phyloP scores from a whole-genome alignment of 495 filamentous ascomycete species.

The Aspergillus egyptiacus region DNA sequence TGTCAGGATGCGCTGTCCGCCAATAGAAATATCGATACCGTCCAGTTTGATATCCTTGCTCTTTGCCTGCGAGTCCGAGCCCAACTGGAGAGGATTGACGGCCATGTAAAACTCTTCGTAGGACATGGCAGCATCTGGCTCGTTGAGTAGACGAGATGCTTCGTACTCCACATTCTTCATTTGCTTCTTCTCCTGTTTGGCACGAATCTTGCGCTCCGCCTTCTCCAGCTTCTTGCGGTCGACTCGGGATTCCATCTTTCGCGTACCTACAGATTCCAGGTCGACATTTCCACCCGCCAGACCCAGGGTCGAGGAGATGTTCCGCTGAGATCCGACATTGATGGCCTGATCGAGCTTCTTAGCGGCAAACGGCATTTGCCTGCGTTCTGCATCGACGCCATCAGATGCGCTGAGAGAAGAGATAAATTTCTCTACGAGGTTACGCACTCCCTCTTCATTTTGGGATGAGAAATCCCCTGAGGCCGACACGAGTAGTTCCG shows the following conservation, averaged over 20 bases:
- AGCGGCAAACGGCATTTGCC: conserved; percentile 65
- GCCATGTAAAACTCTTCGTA: conserved; percentile 99
- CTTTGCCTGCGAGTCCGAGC: conserved; percentile 66
- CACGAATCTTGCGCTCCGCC: conserved; percentile 93
- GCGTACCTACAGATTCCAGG: conserved; percentile 81
- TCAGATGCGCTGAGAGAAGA: conserved; percentile 67
- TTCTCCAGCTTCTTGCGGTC: conserved; percentile 99
- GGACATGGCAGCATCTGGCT: conserved; percentile 76
- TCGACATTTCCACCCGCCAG: conserved; percentile 81
- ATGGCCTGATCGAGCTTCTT: conserved; percentile 90
- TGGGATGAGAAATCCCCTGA: conserved; percentile 68
- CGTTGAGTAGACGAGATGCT: conserved; percentile 81
- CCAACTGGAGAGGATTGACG: conserved; percentile 92
- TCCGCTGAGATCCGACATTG: conserved; percentile 87
- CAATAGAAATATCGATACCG: conserved; percentile 87
- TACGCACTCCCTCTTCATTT: conserved; percentile 70
- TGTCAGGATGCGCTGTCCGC: conserved; percentile 78
- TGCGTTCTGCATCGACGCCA: conserved; percentile 62
- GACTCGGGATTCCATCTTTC: conserved; percentile 95
- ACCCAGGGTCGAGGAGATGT: conserved; percentile 91
- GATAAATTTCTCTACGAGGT: conserved; percentile 87
- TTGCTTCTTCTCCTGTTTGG: conserved; percentile 96
- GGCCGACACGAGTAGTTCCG: conserved; percentile 81
- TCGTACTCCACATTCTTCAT: conserved; percentile 99
- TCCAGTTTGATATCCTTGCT: conserved; percentile 99